Evolutionary conservation across 2,329 filamentous ascomycete genomes (phyloP), one percentile per base, ranked within the genome.

Genomic region (Calonectria ilicicola): DNA sequence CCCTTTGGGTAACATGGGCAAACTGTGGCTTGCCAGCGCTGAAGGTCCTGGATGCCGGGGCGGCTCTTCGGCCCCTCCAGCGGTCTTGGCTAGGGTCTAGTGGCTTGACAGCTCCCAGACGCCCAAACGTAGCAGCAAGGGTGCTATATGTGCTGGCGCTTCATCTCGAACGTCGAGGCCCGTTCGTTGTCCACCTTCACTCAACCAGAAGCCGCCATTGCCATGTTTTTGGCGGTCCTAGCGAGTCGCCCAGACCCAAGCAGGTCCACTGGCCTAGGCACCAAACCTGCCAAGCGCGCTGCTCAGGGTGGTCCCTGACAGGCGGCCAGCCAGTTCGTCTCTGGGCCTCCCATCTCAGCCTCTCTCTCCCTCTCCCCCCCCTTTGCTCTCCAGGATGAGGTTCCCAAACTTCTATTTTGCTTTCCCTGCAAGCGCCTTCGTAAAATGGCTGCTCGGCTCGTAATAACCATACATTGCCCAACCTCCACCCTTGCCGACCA

Each of bases 401-500:
- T 60, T 35, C 53, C 32, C 14, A 35, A 35, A 8, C 2, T 8
- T 35, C 9, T 35, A 21, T 29, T 35, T 23, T 21, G 9, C n/a
- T 38, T 15, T 60, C 53, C 53, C 53, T 60, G 53, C 53, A 60
- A 15, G 51, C 35, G 21, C 53, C 53, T 32, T 60, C 53, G 53
- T 60, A 60, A 60, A 60, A 26, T 29, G 38, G 14, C 40, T 32
- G 15, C 23, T 42, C 38, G 58, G 38, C 38, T 63, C 58, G 58
- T 51, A 42, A 32, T 32, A 65, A 51, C 32, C 49, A 32, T 27
- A 29, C 44, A 68, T 23, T 35, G 27, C 26, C 64, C 51, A 46
- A 35, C 47, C 44, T 49, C 60, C 32, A 47, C 62, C 53, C 40
- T 44, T 70, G 77, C 77, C 75, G 77, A 40, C 62, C 66, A 75